Evolutionary conservation across 208 protist genomes (phyloP), one percentile per base, ranked within the genome.

Genomic region (Vickermania spadyakhi): DNA sequence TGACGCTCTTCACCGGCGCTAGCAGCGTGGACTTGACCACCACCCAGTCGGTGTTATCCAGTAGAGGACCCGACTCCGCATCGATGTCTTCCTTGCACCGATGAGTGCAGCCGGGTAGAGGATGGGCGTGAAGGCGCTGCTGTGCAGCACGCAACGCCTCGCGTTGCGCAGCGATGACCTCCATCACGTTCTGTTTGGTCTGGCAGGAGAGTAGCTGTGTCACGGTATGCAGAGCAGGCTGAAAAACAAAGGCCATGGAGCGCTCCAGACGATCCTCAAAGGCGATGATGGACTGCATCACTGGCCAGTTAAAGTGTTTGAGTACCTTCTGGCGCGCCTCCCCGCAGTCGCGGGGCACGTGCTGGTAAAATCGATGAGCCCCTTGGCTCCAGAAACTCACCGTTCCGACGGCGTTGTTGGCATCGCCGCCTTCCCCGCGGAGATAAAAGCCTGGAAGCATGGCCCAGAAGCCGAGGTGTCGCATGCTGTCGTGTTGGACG

Each of bases 401-500:
- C 11, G 11, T 45, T 7, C 36, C 36, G 18, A 18, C 7, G 7
- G 11, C 36, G 36, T 7, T 18, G 36, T 7, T n/a, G 36, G 36
- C 36, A 18, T 45, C 36, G 11, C 36, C 36, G 36, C 36, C 36
- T 3, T 86, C 28, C 51, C 88, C 84, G 5, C 75, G 72, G 45
- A 90, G 29, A 7, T 79, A 81, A n/a, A 80, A 59, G 2, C 77
- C 80, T 2, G 42, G 41, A 14, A 86, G 53, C 59, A 94, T 60
- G 22, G 88, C 77, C 83, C 80, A 89, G 71, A 89, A 94, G 11
- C 88, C 84, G 45, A 91, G 52, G 62, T 94, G 88, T 5, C 75
- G 72, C 88, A 94, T 94, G n/a, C 84, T 90, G 65, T 94, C 88
- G 45, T 78, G 77, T 73, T 94, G 88, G 21, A 94, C 72, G 68